A percentile compares a stretch with the other conserved stretches of the same genome.
phyloP scores from a whole-genome alignment of 768 basidiomycete species.

The Leccinum arenicola region DNA sequence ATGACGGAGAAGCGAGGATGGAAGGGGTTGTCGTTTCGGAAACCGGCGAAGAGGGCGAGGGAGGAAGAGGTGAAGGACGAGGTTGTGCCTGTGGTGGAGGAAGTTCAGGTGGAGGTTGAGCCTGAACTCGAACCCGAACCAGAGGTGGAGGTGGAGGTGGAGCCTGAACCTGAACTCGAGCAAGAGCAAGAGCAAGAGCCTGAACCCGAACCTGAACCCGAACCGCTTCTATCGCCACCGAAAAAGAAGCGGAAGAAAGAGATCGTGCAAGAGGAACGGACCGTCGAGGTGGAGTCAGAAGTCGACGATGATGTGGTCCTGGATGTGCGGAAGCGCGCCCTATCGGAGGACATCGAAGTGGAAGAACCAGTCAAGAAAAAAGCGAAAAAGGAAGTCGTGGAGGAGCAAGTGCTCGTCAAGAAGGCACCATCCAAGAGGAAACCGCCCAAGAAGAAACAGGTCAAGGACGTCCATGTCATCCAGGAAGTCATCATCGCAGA shows the following conservation, averaged over 20 bases:
- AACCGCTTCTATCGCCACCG: constrained; percentile 41
- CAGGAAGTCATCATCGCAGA: constrained; percentile 53
- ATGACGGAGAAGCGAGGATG: constrained; percentile 44
- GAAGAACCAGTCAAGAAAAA: constrained; percentile 31
- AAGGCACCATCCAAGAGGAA: constrained; percentile 35
- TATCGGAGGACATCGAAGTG: constrained; percentile 39
- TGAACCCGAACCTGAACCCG: constrained; percentile 28
- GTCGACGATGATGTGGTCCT: constrained; percentile 43
- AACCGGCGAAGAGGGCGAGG: constrained; percentile 39
- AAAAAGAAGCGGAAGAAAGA: constrained; percentile 62
- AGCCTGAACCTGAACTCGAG: constrained; percentile 22
- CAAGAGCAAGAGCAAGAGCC: constrained; percentile 11
- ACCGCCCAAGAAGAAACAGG: constrained; percentile 29
- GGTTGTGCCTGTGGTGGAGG: constrained; percentile 19
- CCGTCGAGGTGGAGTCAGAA: constrained; percentile 58
- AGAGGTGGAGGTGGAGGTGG: constrained; percentile 30
- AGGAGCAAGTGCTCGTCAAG: constrained; percentile 37
- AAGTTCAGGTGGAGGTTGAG: constrained; percentile 21
- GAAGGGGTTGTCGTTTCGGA: constrained; percentile 46
- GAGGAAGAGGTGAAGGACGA: constrained; percentile 31
- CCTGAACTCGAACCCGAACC: too few species aligned
- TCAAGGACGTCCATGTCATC: constrained; percentile 36
- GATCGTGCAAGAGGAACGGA: constrained; percentile 30
- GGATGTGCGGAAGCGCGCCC: constrained; percentile 43
- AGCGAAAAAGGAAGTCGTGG: constrained; percentile 32